Evolutionary conservation across 179 eudicot genomes (phyloP).

Genomic region (Actinidia arguta): DNA sequence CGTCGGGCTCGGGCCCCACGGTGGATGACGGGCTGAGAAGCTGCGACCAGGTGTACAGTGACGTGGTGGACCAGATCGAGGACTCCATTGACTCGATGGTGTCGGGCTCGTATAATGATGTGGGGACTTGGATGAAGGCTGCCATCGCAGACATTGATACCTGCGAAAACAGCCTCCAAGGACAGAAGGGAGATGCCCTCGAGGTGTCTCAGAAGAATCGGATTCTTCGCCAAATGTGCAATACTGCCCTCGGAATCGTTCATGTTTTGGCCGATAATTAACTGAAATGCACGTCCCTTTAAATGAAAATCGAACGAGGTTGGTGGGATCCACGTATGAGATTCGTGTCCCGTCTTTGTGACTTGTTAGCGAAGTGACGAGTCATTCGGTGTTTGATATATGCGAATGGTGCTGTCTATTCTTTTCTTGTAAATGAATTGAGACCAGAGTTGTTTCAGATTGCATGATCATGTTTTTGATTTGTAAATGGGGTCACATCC

Average conservation of each 20-base stretch:
- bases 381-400: no score
- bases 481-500: no score
- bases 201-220: slow-evolving; percentile 17
- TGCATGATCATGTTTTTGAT: no score
- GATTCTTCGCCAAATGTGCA: background rate
- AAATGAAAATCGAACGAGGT: no score
- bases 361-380: no score
- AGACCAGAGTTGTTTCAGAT: no score
- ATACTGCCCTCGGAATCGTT: slow-evolving; percentile 12
- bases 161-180: slow-evolving; percentile 15
- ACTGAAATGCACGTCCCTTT: no score
- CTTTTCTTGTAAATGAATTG: no score
- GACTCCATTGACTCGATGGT: slow-evolving; percentile 29
- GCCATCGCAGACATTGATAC: slow-evolving; percentile 28
- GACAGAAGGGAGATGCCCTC: background rate
- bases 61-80: slow-evolving; percentile 32
- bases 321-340: no score
- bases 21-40: slow-evolving; percentile 22
- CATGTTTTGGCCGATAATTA: background rate
- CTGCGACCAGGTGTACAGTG: slow-evolving; percentile 24
- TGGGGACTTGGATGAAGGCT: slow-evolving; percentile 21
- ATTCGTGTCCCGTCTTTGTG: no score
- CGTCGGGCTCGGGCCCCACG: background rate
- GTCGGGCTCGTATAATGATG: background rate
- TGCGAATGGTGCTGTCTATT: no score